These are phyloP conservation scores for Nigrospora osmanthi DNA, from an alignment of 2,329 filamentous ascomycete species.

Conservation along the genomic window DNA sequence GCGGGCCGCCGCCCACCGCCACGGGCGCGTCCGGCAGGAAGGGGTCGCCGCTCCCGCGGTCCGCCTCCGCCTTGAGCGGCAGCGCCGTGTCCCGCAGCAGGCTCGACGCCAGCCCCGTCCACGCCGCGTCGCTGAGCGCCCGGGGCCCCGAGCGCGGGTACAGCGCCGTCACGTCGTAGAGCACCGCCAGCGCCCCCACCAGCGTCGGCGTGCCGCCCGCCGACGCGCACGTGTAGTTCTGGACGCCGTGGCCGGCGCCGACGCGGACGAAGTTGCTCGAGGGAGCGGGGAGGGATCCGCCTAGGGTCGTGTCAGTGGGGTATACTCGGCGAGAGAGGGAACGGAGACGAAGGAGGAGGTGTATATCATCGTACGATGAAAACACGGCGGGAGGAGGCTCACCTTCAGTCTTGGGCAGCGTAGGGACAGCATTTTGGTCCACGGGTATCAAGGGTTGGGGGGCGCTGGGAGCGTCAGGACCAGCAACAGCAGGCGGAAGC, in stretches of 20 bases:
- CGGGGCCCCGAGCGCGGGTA: conserved; percentile 34
- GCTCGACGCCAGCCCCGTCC: conserved; percentile 28
- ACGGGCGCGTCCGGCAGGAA: conserved; percentile 34
- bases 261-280: neutral
- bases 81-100: conserved; percentile 32
- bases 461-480: too few species aligned
- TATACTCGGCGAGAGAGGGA: too few species aligned
- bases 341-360: too few species aligned
- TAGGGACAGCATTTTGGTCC: too few species aligned
- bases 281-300: neutral
- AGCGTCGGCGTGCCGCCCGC: conserved; percentile 25
- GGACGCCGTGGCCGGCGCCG: conserved; percentile 48
- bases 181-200: conserved; percentile 49
- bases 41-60: conserved; percentile 27
- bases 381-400: too few species aligned
- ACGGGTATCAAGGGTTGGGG: too few species aligned
- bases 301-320: neutral
- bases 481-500: too few species aligned
- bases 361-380: too few species aligned
- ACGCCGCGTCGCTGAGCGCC: conserved; percentile 29
- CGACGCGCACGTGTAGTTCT: conserved; percentile 57
- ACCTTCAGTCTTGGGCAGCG: too few species aligned
- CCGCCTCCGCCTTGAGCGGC: conserved; percentile 42
- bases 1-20: conserved; percentile 20
- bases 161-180: conserved; percentile 49